phyloP scores from a whole-genome alignment of 805 yeast species.

The Yamadazyma akitaensis region DNA sequence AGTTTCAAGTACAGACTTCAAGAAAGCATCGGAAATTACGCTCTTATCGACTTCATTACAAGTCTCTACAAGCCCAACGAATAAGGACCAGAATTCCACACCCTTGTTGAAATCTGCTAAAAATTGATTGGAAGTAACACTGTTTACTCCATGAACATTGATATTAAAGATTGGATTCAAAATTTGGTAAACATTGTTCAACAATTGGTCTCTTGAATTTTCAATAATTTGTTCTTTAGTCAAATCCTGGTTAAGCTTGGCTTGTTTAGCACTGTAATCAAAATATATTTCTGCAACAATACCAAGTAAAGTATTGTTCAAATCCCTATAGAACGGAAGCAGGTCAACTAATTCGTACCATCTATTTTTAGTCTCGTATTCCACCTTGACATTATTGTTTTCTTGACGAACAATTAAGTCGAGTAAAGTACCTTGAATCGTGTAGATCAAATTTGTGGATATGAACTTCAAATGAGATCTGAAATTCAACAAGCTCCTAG shows the following conservation, averaged over 20 bases:
- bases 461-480: conserved; percentile 61
- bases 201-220: conserved; percentile 29
- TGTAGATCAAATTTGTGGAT: conserved; percentile 47
- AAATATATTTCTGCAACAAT: conserved; percentile 54
- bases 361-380: conserved; percentile 36
- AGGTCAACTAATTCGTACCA: conserved; percentile 59
- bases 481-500: conserved; percentile 61
- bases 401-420: conserved; percentile 46
- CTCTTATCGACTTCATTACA: conserved; percentile 25
- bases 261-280: conserved; percentile 35
- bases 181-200: conserved; percentile 36
- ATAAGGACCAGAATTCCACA: conserved; percentile 33
- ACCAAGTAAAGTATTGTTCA: conserved; percentile 64
- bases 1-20: conserved; percentile 23
- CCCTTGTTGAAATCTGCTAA: conserved; percentile 30
- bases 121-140: conserved; percentile 32
- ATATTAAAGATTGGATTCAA: conserved; percentile 37
- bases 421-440: conserved; percentile 50
- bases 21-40: conserved; percentile 23
- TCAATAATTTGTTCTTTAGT: conserved; percentile 26
- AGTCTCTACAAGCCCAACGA: conserved; percentile 24
- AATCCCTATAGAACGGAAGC: conserved; percentile 57
- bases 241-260: conserved; percentile 18
- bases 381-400: conserved; percentile 47
- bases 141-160: conserved; percentile 39